Conservation (phyloP, 345 rosid species). For the Syzygium aromaticum region DNA sequence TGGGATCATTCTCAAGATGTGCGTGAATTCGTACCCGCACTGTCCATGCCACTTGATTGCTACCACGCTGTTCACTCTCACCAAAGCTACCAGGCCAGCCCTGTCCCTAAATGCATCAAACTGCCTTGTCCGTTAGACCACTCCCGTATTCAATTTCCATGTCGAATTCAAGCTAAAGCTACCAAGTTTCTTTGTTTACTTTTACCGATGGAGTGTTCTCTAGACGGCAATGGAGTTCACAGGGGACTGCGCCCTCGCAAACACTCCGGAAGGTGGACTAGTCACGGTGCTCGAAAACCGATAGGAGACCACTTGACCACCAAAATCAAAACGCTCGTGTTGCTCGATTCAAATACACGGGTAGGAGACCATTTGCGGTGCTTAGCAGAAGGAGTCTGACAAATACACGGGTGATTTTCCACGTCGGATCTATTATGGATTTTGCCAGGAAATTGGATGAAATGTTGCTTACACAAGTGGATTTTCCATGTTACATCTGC, state of each 20-base stretch:
- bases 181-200: neutral
- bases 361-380: too few relatives aligned
- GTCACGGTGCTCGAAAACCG: neutral
- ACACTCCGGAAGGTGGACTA: neutral
- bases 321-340: neutral
- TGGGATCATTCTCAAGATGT: neutral
- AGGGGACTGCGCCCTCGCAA: neutral
- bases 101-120: neutral
- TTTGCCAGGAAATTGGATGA: too few relatives aligned
- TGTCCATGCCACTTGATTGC: neutral
- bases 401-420: too few relatives aligned
- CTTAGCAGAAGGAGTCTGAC: too few relatives aligned
- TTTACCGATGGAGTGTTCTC: neutral
- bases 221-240: neutral
- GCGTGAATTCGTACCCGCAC: neutral
- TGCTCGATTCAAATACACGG: neutral
- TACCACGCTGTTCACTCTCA: neutral
- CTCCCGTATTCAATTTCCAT: neutral
- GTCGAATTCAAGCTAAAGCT: neutral
- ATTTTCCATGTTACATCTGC: too few relatives aligned
- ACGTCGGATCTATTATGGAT: too few relatives aligned
- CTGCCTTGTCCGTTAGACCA: neutral
- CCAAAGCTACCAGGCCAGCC: neutral
- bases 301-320: neutral
- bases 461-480: too few relatives aligned